These are phyloP conservation scores for Camelina laxa DNA, from an alignment of 345 rosid genomes.

Conservation along the genomic window DNA sequence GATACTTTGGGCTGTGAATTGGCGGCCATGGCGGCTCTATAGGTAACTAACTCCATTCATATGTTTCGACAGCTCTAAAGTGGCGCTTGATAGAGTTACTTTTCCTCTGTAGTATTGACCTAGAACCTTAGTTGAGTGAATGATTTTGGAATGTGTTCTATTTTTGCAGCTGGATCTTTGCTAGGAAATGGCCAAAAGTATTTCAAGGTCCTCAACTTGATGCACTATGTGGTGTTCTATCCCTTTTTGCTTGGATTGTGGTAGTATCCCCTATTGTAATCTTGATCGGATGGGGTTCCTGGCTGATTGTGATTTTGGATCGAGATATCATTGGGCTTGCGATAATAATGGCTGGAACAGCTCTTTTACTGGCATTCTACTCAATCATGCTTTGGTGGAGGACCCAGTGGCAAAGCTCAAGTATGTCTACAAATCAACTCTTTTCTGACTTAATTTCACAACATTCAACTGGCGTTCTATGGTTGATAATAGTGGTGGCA, in stretches of 20 bases:
- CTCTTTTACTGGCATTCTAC: slow-evolving; percentile 92
- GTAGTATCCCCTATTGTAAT: slow-evolving; percentile 84
- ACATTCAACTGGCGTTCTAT: not conserved
- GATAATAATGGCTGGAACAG: slow-evolving; percentile 95
- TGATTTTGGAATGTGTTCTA: slow-evolving; percentile 25
- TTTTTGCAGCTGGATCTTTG: slow-evolving; percentile 92
- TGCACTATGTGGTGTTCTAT: slow-evolving; percentile 70
- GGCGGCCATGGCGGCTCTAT: slow-evolving; percentile 99
- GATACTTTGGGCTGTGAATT: slow-evolving; percentile 91
- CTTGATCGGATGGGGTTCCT: slow-evolving; percentile 88
- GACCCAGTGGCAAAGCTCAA: slow-evolving; percentile 98
- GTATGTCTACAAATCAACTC: slow-evolving; percentile 50
- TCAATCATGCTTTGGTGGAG: slow-evolving; percentile 99
- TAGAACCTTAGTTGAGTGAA: slow-evolving; percentile 5
- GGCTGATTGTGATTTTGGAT: slow-evolving; percentile 76
- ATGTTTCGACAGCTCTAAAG: not conserved
- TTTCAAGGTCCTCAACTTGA: slow-evolving; percentile 89
- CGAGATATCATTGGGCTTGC: slow-evolving; percentile 95
- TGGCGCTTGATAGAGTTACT: slow-evolving; percentile 16
- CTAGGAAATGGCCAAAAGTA: slow-evolving; percentile 91
- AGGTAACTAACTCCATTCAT: slow-evolving; percentile 53
- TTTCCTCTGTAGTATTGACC: slow-evolving; percentile 12
- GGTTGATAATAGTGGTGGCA: not conserved
- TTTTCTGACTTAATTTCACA: slow-evolving; percentile 24
- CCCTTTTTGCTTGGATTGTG: slow-evolving; percentile 76